phyloP scores from a whole-genome alignment of 106 monocot genomes.

The Apostasia shenzhenica region DNA sequence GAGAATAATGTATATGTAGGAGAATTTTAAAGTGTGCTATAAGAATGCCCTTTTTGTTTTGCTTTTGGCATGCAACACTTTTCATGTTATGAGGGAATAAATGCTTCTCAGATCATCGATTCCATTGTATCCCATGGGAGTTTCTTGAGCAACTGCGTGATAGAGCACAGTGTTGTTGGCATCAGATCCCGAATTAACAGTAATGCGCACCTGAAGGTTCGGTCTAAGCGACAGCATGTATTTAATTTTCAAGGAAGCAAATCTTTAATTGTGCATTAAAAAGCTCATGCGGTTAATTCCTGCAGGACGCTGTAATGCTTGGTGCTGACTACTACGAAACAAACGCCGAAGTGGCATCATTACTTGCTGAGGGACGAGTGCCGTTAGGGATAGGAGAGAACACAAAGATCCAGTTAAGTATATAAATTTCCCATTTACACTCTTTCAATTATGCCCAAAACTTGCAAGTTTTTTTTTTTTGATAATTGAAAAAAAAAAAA shows the following conservation, averaged over 20 bases:
- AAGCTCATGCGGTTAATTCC: not conserved
- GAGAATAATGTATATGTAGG: too few relatives aligned
- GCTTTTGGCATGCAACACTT: not conserved
- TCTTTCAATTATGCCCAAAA: not conserved
- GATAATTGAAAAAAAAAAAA: too few relatives aligned
- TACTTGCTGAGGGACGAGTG: conserved; percentile 79
- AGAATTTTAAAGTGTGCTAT: too few relatives aligned
- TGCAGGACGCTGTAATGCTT: conserved; percentile 91
- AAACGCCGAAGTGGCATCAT: conserved; percentile 49
- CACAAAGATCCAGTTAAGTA: conserved; percentile 68
- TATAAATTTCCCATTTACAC: not conserved
- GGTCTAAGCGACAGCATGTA: not conserved
- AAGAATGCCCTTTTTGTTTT: not conserved
- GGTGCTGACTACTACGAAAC: conserved; percentile 97
- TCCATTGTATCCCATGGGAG: conserved; percentile 92
- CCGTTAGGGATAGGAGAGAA: conserved; percentile 90
- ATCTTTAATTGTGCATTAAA: not conserved
- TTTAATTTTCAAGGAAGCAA: not conserved
- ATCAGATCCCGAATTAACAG: conserved; percentile 75
- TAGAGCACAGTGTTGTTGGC: conserved; percentile 88
- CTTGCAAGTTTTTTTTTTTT: too few relatives aligned
- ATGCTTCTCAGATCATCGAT: conserved; percentile 48
- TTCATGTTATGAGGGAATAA: too few relatives aligned
- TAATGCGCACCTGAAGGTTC: conserved; percentile 80
- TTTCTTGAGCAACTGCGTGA: conserved; percentile 58